Conservation (phyloP, 1,284 basidiomycete genomes). For the Taiwanofungus camphoratus region DNA sequence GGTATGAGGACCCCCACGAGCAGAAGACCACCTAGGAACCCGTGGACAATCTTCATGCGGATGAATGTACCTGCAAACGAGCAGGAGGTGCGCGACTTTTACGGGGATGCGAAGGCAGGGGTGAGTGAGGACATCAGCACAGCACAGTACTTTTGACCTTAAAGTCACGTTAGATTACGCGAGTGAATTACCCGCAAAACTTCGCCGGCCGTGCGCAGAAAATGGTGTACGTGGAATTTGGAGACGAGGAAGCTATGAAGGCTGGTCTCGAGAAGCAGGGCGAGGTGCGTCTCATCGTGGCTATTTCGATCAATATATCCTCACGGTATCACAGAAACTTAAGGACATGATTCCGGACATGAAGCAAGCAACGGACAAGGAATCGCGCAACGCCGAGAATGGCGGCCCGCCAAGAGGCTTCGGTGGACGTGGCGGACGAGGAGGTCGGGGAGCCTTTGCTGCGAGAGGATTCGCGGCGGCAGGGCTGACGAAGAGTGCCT, state of each 20-base stretch:
- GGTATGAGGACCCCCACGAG: conserved; percentile 65
- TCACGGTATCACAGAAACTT: conserved; percentile 45
- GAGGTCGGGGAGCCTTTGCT: conserved; percentile 56
- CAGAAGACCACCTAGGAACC: conserved; percentile 58
- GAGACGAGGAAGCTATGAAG: conserved; percentile 78
- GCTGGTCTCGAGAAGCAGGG: conserved; percentile 66
- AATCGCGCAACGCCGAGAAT: conserved; percentile 39
- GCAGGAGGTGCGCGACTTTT: conserved; percentile 69
- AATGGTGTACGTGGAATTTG: conserved; percentile 83
- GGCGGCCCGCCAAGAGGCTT: conserved; percentile 35
- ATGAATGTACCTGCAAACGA: conserved; percentile 57
- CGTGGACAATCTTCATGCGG: conserved; percentile 83
- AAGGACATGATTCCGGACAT: conserved; percentile 60
- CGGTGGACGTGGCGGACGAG: conserved; percentile 45
- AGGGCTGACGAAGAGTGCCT: conserved; percentile 48
- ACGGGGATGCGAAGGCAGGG: conserved; percentile 58
- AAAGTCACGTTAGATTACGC: conserved; percentile 50
- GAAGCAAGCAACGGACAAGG: conserved; percentile 63
- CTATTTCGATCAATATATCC: not conserved
- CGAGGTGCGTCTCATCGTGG: conserved; percentile 45
- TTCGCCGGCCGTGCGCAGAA: conserved; percentile 44
- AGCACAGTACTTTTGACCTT: too few species aligned
- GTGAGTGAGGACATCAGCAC: too few species aligned
- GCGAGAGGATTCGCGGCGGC: conserved; percentile 61
- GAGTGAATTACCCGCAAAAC: conserved; percentile 59